Base-by-base conservation (phyloP, 2,329 filamentous ascomycete genomes). In the Phyllosticta capitalensis region DNA sequence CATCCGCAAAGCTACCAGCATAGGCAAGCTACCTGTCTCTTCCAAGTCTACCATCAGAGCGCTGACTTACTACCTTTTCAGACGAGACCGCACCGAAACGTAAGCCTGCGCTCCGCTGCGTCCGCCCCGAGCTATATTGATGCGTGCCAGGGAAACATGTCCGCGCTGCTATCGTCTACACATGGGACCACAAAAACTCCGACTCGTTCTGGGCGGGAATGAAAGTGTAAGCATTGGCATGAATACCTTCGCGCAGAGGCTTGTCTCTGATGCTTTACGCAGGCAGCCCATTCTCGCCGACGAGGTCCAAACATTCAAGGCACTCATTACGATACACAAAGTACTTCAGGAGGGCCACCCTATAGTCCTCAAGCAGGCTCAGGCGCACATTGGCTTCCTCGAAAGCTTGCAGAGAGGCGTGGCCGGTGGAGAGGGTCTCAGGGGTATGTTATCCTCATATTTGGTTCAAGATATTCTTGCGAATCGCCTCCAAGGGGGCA, bases 271-370 rank as follows among this genome's bases (percentile, higher is more conserved):
- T 30, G 53, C 56, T 60, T 64, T 52, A 61, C 51, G 28, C 62
- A 95, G 90, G 69, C 92, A 97, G 78, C 94, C 94, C n/a, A 91
- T 99, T 70, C 84, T 97, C 65, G 92, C 94, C 74, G 94, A 99
- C 72, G 94, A 99, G 78, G 87, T 99, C 48, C 94, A 99, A 78
- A 97, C 94, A 3, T 99, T 97, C 82, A 99, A 99, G 75, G 92
- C 94, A 54, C 83, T 99, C 62, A 96, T 97, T 69, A 97, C 91
- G 21, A 85, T 97, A 65, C 94, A 99, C 79, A 96, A 97, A 74
- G 92, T 99, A 57, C 81, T 99, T 19, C 94, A 99, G 71, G 94
- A 99, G 75, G 94, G 94, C 17, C 94, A 99, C 69, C 92, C 94
- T 0, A 81, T 89, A 59, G 89, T 89, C 1, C 77, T 99, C 33